Conservation (phyloP, 2,329 filamentous ascomycete species). For the Gaeumannomyces tritici region DNA sequence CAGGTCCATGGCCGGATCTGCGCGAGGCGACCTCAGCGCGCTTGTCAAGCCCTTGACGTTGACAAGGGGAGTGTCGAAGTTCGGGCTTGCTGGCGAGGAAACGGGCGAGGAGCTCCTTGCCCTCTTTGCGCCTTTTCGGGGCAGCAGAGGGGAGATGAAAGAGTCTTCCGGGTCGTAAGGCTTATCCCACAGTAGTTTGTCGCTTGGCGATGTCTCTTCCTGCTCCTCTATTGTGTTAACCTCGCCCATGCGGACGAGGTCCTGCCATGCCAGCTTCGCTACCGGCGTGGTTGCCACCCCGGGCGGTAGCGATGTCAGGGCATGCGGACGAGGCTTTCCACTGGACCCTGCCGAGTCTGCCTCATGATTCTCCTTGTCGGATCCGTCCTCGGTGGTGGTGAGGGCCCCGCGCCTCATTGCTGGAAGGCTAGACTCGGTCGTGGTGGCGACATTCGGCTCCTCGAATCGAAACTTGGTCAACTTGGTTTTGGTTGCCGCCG, state of each 20-base stretch:
- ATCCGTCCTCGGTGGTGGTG: slow-evolving; percentile 5
- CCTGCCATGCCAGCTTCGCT: slow-evolving; percentile 45
- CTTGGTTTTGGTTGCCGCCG: slow-evolving; percentile 50
- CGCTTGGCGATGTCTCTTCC: slow-evolving; percentile 44
- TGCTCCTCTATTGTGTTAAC: slow-evolving; percentile 28
- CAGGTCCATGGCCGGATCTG: slow-evolving; percentile 63
- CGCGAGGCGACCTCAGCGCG: slow-evolving; percentile 55
- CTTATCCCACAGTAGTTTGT: slow-evolving; percentile 52
- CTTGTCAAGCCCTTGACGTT: slow-evolving; percentile 50
- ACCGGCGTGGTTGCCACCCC: slow-evolving; percentile 35
- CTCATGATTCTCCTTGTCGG: slow-evolving; percentile 8
- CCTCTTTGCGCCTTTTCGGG: slow-evolving; percentile 51
- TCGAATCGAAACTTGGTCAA: slow-evolving; percentile 48
- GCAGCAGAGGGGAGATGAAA: slow-evolving; percentile 37
- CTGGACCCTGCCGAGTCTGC: background rate
- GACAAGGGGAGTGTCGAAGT: slow-evolving; percentile 33
- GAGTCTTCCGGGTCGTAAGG: slow-evolving; percentile 30
- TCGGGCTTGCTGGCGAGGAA: slow-evolving; percentile 52
- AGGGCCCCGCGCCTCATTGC: slow-evolving; percentile 5
- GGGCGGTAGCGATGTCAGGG: slow-evolving; percentile 9
- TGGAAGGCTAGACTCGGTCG: slow-evolving; percentile 3
- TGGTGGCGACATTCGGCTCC: background rate
- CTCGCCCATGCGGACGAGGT: slow-evolving; percentile 40
- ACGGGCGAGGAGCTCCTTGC: slow-evolving; percentile 65
- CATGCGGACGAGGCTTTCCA: slow-evolving; percentile 9